Evolutionary conservation across 2,329 filamentous ascomycete species (phyloP), one percentile per base, ranked within the genome.

Genomic region (Calonectria henricotiae): DNA sequence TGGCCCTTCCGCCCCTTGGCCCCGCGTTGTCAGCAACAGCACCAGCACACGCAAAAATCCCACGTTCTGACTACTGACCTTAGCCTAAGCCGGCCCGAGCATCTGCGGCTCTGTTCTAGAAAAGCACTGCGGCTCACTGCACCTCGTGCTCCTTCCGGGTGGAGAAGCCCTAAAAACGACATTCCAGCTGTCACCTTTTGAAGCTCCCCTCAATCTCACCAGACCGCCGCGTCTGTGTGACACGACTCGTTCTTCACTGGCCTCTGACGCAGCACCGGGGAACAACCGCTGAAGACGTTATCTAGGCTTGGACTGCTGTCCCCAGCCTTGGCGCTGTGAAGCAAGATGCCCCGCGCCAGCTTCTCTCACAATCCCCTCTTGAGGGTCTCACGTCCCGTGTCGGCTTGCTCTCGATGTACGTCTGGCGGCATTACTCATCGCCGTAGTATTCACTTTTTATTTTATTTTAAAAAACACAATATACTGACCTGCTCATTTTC

Each of bases 301-400:
- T 23, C n/a, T 5, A n/a, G 49, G 32, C 54, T 51, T 60, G 66
- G 37, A 35, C 23, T 69, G 35, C 30, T 61, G 54, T 32, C 32
- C n/a, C 43, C 32, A 20, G 46, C 60, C 51, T 41, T 46, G 67
- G 51, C 30, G 65, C 46, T 51, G 44, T 67, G 49, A 62, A 32
- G 62, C 70, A 75, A 74, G 71, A 86, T 86, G 85, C 82, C 84
- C 77, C 84, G 85, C 71, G 82, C 82, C 64, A 86, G 85, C 79
- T 84, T 87, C 79, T 85, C 85, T 27, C 84, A 86, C 68, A 87
- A 89, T 62, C 91, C 91, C 43, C 83, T 92, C 62, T 84, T 94
- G 70, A 89, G 90, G 80, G 94, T 96, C 73, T 95, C 93, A 78
- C 89, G 93, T 73, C 93, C 93, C 4, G 93, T 95, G 43, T 93